Percentiles rank a stretch among this genome's conserved stretches.
These are phyloP conservation scores for Articulospora tetracladia DNA, from an alignment of 495 filamentous ascomycete genomes.

Conservation along the genomic window DNA sequence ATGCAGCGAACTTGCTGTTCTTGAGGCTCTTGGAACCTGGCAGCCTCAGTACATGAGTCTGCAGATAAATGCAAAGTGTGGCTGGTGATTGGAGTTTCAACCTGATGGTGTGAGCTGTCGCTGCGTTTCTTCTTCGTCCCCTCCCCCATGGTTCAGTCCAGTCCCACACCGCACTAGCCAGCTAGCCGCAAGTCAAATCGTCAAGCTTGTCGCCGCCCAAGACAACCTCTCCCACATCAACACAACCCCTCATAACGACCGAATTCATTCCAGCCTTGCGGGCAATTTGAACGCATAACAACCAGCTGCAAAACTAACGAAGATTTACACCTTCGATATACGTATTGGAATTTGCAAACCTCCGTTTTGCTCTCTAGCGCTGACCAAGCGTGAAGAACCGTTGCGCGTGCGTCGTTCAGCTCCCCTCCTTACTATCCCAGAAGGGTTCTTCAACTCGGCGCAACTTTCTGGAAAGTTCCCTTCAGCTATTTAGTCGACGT, in stretches of 20 bases:
- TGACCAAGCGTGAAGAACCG: background rate
- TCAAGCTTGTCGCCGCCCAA: background rate
- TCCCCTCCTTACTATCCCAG: background rate
- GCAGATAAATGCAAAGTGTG: background rate
- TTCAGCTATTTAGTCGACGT: background rate
- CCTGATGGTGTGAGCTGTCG: background rate
- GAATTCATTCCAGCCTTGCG: background rate
- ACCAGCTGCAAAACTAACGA: background rate
- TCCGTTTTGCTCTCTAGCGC: background rate
- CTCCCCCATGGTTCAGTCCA: background rate
- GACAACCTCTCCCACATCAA: background rate
- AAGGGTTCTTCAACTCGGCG: background rate
- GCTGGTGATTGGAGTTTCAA: background rate
- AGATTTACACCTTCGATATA: background rate
- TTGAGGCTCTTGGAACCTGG: background rate
- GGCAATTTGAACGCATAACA: background rate
- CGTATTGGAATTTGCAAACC: background rate
- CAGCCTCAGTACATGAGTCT: background rate
- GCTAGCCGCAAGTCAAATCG: background rate
- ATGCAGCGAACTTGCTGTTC: background rate
- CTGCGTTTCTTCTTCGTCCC: background rate
- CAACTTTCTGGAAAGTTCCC: background rate
- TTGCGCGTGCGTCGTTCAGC: slow-evolving; percentile 2
- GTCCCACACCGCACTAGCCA: background rate
- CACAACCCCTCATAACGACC: background rate